A percentile compares a stretch with the other conserved stretches of the same genome.
These are phyloP conservation scores for Zasmidium cellare DNA, from an alignment of 2,329 filamentous ascomycete species.

Conservation along the genomic window DNA sequence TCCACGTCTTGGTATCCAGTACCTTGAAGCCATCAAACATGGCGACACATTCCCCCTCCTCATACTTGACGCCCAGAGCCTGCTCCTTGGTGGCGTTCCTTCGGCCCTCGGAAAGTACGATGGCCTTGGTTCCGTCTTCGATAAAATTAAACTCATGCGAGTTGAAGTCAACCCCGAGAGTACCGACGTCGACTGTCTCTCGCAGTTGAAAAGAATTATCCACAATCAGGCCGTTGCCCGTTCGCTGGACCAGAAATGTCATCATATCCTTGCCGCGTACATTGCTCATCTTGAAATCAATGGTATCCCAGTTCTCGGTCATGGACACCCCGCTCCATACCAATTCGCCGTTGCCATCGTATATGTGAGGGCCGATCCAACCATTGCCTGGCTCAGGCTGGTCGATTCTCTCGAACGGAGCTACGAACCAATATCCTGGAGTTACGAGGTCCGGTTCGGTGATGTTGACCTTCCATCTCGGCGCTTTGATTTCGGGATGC, in stretches of 20 bases:
- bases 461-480: conserved; percentile 16
- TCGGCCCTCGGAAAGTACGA: conserved; percentile 12
- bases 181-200: conserved; percentile 14
- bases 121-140: conserved; percentile 13
- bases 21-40: conserved; percentile 37
- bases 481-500: conserved; percentile 23
- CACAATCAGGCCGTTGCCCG: conserved; percentile 13
- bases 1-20: conserved; percentile 34
- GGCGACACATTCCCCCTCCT: conserved; percentile 9
- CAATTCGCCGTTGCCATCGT: conserved; percentile 20
- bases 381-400: conserved; percentile 15
- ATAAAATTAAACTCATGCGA: conserved; percentile 21
- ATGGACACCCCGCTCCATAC: conserved; percentile 21
- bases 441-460: conserved; percentile 10
- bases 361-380: conserved; percentile 20
- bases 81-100: conserved; percentile 12
- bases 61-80: conserved; percentile 7
- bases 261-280: conserved; percentile 14
- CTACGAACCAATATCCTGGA: conserved; percentile 24
- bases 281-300: conserved; percentile 19
- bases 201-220: conserved; percentile 13
- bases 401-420: conserved; percentile 17
- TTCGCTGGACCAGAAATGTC: conserved; percentile 10
- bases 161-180: conserved; percentile 18
- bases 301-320: conserved; percentile 11